phyloP scores from a whole-genome alignment of 116 monocot species.

The Posidonia oceanica region DNA sequence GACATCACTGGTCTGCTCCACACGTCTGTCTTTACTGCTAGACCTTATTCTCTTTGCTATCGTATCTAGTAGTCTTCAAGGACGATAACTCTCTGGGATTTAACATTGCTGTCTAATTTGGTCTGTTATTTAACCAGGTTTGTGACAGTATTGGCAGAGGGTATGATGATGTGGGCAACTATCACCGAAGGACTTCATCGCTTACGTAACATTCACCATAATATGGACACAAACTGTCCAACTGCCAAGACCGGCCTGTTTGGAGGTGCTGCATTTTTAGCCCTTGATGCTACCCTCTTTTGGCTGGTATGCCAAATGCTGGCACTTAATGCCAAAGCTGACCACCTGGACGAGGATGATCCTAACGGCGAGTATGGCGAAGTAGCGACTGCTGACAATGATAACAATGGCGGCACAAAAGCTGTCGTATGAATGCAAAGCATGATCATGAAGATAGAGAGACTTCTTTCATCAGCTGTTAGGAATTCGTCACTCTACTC shows the following conservation, averaged over 20 bases:
- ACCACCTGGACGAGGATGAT: slow-evolving; percentile 56
- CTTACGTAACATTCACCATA: slow-evolving; percentile 32
- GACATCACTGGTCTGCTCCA: too few species aligned
- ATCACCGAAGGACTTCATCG: slow-evolving; percentile 47
- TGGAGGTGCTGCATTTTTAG: slow-evolving; percentile 65
- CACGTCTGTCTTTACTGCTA: too few species aligned
- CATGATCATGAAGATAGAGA: not conserved
- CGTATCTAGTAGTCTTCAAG: not conserved
- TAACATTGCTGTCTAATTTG: not conserved
- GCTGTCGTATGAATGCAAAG: not conserved
- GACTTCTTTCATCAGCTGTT: not conserved
- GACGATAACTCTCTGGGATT: too few species aligned
- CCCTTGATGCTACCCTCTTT: slow-evolving; percentile 57
- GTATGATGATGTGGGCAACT: slow-evolving; percentile 69
- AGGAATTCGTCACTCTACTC: not conserved
- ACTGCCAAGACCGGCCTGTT: slow-evolving; percentile 85
- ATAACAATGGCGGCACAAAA: not conserved
- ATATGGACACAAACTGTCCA: slow-evolving; percentile 28
- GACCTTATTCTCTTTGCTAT: not conserved
- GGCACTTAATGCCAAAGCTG: slow-evolving; percentile 54
- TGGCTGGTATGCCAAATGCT: slow-evolving; percentile 79
- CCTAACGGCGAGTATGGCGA: slow-evolving; percentile 58
- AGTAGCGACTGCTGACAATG: slow-evolving; percentile 35
- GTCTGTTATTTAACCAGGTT: slow-evolving; percentile 20
- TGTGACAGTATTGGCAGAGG: slow-evolving; percentile 41